phyloP scores from a whole-genome alignment of 306 rosid genomes.

The Delonix regia region DNA sequence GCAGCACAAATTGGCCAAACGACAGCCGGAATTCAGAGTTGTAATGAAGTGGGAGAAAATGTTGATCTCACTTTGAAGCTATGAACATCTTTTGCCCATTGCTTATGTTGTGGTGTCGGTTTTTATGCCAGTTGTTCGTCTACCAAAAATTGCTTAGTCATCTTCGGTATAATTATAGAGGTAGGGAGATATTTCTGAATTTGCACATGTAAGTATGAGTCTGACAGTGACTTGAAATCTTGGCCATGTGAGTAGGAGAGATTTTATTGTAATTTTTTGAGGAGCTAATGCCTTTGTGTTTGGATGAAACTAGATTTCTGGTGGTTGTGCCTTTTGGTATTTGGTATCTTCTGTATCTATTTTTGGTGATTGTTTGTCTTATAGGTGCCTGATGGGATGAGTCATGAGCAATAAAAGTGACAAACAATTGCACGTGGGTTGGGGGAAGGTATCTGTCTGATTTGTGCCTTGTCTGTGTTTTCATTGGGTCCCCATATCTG shows the following conservation, averaged over 20 bases:
- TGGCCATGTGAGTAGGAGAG: slow-evolving; percentile 49
- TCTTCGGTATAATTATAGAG: slow-evolving; percentile 12
- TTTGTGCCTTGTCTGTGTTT: slow-evolving; percentile 39
- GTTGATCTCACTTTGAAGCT: slow-evolving; percentile 81
- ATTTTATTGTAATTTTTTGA: slow-evolving; percentile 19
- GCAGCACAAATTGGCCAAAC: slow-evolving; percentile 44
- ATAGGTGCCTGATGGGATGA: slow-evolving; percentile 38
- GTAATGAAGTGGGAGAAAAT: slow-evolving; percentile 47
- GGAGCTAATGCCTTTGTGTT: neutral
- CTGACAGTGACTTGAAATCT: slow-evolving; percentile 39
- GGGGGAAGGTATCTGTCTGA: slow-evolving; percentile 39
- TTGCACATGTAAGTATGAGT: slow-evolving; percentile 44
- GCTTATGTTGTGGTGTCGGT: neutral
- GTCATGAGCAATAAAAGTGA: slow-evolving; percentile 37
- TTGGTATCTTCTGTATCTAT: slow-evolving; percentile 8
- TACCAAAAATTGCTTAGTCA: slow-evolving; percentile 5
- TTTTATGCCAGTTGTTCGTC: slow-evolving; percentile 40
- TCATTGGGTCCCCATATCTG: slow-evolving; percentile 40
- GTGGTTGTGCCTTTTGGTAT: slow-evolving; percentile 24
- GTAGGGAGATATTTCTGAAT: slow-evolving; percentile 41
- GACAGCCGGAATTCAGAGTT: slow-evolving; percentile 40
- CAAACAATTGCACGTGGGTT: slow-evolving; percentile 53
- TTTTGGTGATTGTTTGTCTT: slow-evolving; percentile 12
- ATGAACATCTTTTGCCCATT: slow-evolving; percentile 33
- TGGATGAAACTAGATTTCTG: slow-evolving; percentile 33